Base-by-base conservation (phyloP, 1,139 yeast genomes). In the Taphrina communis region DNA sequence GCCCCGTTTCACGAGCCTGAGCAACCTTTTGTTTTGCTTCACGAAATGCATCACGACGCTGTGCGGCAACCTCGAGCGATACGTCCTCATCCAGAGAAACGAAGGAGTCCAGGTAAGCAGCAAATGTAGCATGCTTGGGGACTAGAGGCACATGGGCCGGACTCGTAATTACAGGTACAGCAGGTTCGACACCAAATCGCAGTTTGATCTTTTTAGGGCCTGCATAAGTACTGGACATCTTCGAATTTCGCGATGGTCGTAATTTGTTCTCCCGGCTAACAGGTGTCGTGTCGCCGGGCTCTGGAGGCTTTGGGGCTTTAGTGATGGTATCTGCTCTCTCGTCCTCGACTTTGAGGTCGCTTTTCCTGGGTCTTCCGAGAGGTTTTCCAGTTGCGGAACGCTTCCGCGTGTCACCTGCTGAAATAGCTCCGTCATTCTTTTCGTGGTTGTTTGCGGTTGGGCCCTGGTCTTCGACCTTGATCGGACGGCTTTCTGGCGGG, bases 101-200 rank as follows among this genome's bases (percentile, higher is more conserved):
- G 75, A 81, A 88, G 0, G 89, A 85, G 19, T 77, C 72, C 42
- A 88, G 77, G 70, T 82, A 84, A 0, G 77, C 80, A 6, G 78
- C 80, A 44, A 88, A 73, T 6, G 79, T 76, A 7, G 77, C 76
- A 12, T 74, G 72, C 71, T 75, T 83, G 66, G 80, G 74, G 1
- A 86, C 84, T 2, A 75, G 75, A 0, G 83, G 78, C 1, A 84
- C 78, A 79, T 91, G 96, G 4, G 86, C 83, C 1, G 97, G 97
- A 75, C 91, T 93, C 0, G 96, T 88, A 5, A 90, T 82, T 8
- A 85, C 78, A 38, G 88, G 88, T 11, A 83, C 38, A 14, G 67
- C 61, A 7, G 44, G 41, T 6, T n/a, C 39, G 14, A 35, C 38
- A 19, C 46, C 59, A 25, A 63, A 46, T 6, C 41, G 50, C 17